Conservation (phyloP, 2,329 filamentous ascomycete genomes). For the Ophiocordyceps camponoti-leonardi region DNA sequence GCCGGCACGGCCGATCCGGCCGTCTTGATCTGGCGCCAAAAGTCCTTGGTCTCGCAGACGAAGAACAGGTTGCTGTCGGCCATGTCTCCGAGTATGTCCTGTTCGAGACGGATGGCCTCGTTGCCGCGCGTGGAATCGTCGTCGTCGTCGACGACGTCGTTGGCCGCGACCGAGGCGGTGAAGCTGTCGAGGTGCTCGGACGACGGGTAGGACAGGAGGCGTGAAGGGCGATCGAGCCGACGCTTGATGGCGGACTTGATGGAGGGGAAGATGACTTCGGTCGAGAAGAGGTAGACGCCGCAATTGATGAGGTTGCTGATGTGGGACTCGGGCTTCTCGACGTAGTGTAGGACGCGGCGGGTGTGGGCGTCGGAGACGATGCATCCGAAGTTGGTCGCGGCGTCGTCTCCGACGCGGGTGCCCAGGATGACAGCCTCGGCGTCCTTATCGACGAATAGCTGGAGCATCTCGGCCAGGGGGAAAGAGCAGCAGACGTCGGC, state of each 20-base stretch:
- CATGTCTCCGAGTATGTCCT: conserved; percentile 89
- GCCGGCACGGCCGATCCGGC: conserved; percentile 92
- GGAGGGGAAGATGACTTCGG: conserved; percentile 89
- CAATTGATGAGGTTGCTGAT: conserved; percentile 99
- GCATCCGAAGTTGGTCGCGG: conserved; percentile 92
- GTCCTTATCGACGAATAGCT: conserved; percentile 84
- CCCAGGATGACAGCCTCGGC: conserved; percentile 94
- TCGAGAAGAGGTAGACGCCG: conserved; percentile 93
- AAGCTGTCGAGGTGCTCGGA: conserved; percentile 75
- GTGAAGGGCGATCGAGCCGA: conserved; percentile 66
- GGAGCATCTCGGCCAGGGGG: conserved; percentile 88
- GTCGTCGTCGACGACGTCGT: conserved; percentile 30
- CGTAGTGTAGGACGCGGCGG: conserved; percentile 92
- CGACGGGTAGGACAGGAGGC: conserved; percentile 86
- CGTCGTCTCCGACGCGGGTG: conserved; percentile 77
- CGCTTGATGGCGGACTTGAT: conserved; percentile 93
- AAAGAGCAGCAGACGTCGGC: conserved; percentile 98
- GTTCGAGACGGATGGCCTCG: conserved; percentile 84
- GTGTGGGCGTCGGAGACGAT: conserved; percentile 90
- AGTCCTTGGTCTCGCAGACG: conserved; percentile 96
- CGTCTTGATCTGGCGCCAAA: conserved; percentile 99
- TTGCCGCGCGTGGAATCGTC: conserved; percentile 65
- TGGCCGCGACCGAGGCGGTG: conserved; percentile 10
- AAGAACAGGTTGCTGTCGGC: conserved; percentile 97
- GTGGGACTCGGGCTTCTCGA: conserved; percentile 95